A percentile compares a stretch with the other conserved stretches of the same genome.
Evolutionary conservation across 208 protist species (phyloP).

Genomic region (Trichomonas tenax): DNA sequence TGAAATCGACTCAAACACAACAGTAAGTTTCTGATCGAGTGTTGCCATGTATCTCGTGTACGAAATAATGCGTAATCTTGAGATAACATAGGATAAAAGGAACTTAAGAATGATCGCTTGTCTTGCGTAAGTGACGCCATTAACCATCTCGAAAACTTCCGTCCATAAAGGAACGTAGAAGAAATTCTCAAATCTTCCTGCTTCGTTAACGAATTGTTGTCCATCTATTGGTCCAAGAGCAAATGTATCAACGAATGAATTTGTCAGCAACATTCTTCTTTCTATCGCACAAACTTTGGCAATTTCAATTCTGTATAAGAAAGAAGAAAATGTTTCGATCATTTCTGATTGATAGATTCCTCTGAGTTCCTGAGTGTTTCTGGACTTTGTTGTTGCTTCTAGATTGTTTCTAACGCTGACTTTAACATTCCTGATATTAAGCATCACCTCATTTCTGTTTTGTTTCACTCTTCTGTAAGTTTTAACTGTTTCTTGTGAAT

Average conservation of each 20-base stretch:
- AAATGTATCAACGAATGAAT: neutral
- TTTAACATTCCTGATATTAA: neutral
- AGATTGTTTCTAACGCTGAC: neutral
- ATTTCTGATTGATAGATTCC: neutral
- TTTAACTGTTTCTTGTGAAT: neutral
- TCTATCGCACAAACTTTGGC: neutral
- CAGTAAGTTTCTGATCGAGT: neutral
- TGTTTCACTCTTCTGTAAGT: neutral
- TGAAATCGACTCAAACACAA: neutral
- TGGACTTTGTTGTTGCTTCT: neutral
- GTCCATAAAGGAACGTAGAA: neutral
- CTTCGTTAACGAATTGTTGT: neutral
- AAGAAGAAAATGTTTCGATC: neutral
- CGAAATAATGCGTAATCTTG: neutral
- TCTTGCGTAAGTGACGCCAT: too few relatives aligned
- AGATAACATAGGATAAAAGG: neutral
- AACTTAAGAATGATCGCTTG: neutral
- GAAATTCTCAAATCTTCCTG: neutral
- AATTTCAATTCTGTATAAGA: neutral
- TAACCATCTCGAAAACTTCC: neutral
- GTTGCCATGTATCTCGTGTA: neutral
- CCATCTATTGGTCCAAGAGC: neutral
- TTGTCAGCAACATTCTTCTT: neutral
- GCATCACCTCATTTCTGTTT: neutral
- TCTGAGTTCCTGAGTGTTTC: neutral